Conservation (phyloP, 2,329 filamentous ascomycete species). For the Arthrobotrys pseudoclavata region DNA sequence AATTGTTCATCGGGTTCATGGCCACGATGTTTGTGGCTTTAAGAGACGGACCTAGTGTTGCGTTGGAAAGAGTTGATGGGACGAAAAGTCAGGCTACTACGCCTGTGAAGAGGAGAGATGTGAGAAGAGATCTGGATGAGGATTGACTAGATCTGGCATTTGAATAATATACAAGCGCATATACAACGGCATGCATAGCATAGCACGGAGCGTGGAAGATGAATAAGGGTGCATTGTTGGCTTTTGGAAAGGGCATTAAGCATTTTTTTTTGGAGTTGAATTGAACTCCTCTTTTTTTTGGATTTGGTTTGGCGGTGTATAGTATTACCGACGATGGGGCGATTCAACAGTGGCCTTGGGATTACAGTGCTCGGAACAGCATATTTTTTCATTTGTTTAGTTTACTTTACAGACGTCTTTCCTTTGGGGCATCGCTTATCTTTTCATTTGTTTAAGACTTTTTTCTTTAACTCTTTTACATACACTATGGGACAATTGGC, state of each 20-base stretch:
- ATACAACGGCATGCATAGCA: not conserved
- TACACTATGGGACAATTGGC: not conserved
- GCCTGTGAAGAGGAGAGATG: conserved; percentile 37
- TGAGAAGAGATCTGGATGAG: conserved; percentile 17
- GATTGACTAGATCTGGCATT: conserved; percentile 26
- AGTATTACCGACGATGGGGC: conserved; percentile 2
- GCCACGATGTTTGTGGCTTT: conserved; percentile 57
- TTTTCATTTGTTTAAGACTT: conserved; percentile 10
- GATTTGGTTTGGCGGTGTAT: conserved; percentile 16
- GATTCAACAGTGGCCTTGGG: not conserved
- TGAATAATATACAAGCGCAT: not conserved
- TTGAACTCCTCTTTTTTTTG: not conserved
- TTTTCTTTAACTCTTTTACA: not conserved
- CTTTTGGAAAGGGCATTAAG: conserved; percentile 18
- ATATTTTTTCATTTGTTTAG: conserved; percentile 23
- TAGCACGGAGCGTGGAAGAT: not conserved
- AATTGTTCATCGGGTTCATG: conserved; percentile 47
- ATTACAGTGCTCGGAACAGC: conserved; percentile 10
- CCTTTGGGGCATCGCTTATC: not conserved
- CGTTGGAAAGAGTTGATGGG: conserved; percentile 48
- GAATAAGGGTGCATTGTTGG: conserved; percentile 20
- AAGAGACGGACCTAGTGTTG: conserved; percentile 52
- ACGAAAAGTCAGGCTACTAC: conserved; percentile 23
- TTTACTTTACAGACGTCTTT: not conserved
- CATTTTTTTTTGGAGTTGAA: conserved; percentile 4